Base-by-base conservation (phyloP, 1,284 basidiomycete genomes). In the Pascua sp. region DNA sequence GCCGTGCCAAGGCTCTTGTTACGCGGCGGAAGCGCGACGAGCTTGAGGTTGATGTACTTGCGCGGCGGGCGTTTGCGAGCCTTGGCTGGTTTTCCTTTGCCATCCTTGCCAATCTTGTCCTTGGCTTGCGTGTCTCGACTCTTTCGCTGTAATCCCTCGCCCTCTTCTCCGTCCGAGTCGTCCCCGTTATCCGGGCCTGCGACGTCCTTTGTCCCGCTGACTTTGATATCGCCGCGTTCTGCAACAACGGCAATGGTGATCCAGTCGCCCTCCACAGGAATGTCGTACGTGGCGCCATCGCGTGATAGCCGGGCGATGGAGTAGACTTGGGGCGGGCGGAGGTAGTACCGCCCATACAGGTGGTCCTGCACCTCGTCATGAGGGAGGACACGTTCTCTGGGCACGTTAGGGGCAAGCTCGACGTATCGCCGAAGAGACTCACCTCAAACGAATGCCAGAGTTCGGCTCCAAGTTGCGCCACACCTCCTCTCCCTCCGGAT, bases 171-270 rank as follows among this genome's bases (percentile, higher is more conserved):
- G 40, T 63, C 60, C 43, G 56, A 49, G 24, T 60, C 45, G 16
- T 53, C 56, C 62, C 60, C 65, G 17, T 59, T 61, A 38, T 59
- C 67, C 9, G 55, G 54, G 44, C 44, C 54, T 5, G 39, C 45
- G 4, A 40, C 53, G 17, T 65, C 55, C 38, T 67, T 69, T 3
- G 63, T 67, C 0, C 73, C 73, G 55, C 69, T 72, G 11, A 73
- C 66, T 38, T 63, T 62, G 53, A 78, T 83, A 72, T 90, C 87
- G 71, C 89, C 90, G 13, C 73, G 65, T 70, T 96, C 90, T 2
- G 96, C 93, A 0, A 92, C 90, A 64, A 97, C 91, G 5, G 90
- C 91, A 49, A 98, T 89, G 2, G 91, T 90, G 42, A 97, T 81
- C 58, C 89, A 98, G 75, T 98, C 95, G 2, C 90, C 89, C 7